Conservation (phyloP, 257 asterid genomes). For the Solanum ossicruentum region DNA sequence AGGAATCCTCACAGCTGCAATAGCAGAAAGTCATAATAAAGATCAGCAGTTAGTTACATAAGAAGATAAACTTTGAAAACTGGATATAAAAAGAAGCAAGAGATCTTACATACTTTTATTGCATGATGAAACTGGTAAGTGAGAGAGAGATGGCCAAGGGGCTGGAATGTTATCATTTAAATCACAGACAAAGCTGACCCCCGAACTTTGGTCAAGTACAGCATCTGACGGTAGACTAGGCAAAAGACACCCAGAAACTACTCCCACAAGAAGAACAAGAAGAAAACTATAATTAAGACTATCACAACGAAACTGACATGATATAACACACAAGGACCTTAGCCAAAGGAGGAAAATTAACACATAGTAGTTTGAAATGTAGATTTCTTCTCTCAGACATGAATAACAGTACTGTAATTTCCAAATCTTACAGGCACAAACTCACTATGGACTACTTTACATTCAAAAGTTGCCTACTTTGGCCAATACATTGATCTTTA, state of each 20-base stretch:
- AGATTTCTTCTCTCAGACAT: neutral
- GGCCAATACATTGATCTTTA: neutral
- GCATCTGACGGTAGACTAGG: constrained; percentile 95
- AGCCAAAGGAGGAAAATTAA: neutral
- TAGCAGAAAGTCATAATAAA: neutral
- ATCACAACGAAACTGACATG: neutral
- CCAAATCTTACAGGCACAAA: neutral
- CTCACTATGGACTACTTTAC: neutral
- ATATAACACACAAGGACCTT: neutral
- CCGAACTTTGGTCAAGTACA: constrained; percentile 55
- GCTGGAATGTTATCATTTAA: constrained; percentile 97
- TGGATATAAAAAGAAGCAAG: neutral
- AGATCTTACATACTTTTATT: constrained; percentile 51
- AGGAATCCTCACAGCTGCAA: constrained; percentile 81
- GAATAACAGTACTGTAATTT: neutral
- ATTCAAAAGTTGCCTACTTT: neutral
- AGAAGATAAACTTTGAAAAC: neutral
- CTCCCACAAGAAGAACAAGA: neutral
- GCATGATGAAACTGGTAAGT: constrained; percentile 69
- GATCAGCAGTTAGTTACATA: neutral
- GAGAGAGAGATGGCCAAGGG: constrained; percentile 85
- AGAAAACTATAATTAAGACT: neutral
- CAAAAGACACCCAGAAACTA: constrained; percentile 90
- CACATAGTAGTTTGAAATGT: neutral
- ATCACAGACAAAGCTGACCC: constrained; percentile 87